Base-by-base conservation (phyloP, 208 protist species). In the Acanthamoeba healyi region DNA sequence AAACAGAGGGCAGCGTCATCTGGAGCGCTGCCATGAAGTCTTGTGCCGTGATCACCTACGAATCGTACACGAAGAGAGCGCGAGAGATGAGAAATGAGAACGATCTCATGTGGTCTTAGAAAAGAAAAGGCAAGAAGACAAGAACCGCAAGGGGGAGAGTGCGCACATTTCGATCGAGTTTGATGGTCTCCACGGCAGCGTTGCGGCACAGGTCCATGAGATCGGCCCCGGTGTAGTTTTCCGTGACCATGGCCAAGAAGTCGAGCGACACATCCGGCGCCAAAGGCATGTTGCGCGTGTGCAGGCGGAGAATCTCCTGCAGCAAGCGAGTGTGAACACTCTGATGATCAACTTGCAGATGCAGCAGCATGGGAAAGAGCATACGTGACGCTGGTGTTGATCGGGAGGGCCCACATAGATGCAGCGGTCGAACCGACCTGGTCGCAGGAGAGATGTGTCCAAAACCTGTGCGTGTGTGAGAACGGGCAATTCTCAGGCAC, bases 401-500 rank as follows among this genome's bases (percentile, higher is more conserved):
- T 91, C 84, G 17, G 84, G 84, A 17, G 84, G 84, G 1, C 54
- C 54, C 24, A 91, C 84, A 34, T 91, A 91, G 42, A 91, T 91
- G 32, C 58, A 70, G 12, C 49, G 84, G 24, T 91, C 84, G 38
- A 91, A 91, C 36, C 84, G 44, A 19, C 84, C 84, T 12, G 84
- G 32, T 5, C 40, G 84, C 44, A 91, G 32, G 24, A 91, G 38
- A 14, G 36, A 22, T 14, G 32, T n/a, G 38, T 91, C 84, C 54
- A 91, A 26, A 7, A 70, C 61, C 61, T 70, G 61, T 70, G 49
- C 49, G 10, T 19, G 10, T 15, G 49, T 54, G 49, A 54, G 49
- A 6, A 54, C 10, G 49, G 6, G 49, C 49, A n/a, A n/a, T n/a
- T n/a, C n/a, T n/a, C n/a, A n/a, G n/a, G n/a, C n/a, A n/a, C n/a